These are phyloP conservation scores for Aphanomyces euteiches DNA, from an alignment of 352 stramenopile genomes.

Conservation along the genomic window DNA sequence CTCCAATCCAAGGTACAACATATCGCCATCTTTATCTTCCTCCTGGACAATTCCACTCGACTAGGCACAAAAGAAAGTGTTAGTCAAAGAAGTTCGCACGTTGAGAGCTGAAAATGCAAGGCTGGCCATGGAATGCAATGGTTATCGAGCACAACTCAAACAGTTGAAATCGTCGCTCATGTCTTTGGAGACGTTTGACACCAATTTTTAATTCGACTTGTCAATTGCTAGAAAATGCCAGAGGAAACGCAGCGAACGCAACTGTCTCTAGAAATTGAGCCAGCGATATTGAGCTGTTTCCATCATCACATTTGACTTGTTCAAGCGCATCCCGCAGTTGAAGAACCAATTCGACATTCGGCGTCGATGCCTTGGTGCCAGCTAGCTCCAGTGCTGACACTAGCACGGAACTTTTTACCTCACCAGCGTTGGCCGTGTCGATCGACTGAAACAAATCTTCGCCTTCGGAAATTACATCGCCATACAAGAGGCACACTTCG, in stretches of 20 bases:
- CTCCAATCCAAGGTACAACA: constrained; percentile 35
- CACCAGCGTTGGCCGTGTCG: constrained; percentile 1
- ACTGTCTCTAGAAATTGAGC: constrained; percentile 1
- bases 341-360: background rate
- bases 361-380: background rate
- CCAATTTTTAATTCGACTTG: background rate
- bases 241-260: background rate
- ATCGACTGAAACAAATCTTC: constrained; percentile 25
- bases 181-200: constrained; percentile 48
- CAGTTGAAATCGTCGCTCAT: constrained; percentile 68
- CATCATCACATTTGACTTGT: background rate
- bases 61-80: constrained; percentile 69
- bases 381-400: constrained; percentile 10
- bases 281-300: background rate
- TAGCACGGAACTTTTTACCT: constrained; percentile 19
- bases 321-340: background rate
- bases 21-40: no score
- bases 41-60: background rate
- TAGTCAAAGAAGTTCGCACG: constrained; percentile 75
- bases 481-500: constrained; percentile 19
- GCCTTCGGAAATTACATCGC: constrained; percentile 7
- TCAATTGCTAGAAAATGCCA: background rate
- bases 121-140: constrained; percentile 54
- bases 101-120: constrained; percentile 66
- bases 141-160: constrained; percentile 72